Conservation (phyloP, 257 asterid species). For the Solanum bulbocastanum region DNA sequence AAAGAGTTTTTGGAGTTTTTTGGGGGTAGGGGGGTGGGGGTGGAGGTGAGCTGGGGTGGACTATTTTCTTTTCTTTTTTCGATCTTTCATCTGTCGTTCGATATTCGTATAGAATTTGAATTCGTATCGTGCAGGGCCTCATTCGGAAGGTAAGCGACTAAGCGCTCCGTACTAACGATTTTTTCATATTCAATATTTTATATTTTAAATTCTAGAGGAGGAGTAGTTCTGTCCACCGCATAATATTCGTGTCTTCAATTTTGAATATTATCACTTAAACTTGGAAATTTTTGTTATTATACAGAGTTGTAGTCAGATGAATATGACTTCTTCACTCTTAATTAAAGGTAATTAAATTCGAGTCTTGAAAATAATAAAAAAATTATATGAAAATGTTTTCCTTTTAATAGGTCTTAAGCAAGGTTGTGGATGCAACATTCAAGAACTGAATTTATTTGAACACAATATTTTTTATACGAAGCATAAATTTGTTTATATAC, state of each 20-base stretch:
- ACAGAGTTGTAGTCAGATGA: accelerated
- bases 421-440: accelerated
- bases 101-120: no score
- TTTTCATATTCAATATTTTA: no score
- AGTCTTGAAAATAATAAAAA: neutral
- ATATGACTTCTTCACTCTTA: neutral
- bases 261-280: neutral
- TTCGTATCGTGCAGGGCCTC: neutral
- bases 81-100: no score
- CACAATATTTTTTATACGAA: accelerated
- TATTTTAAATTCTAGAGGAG: neutral
- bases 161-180: no score
- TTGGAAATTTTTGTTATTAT: neutral
- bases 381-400: accelerated
- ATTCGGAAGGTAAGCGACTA: no score
- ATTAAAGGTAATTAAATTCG: neutral
- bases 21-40: neutral
- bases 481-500: neutral
- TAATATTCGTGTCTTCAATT: neutral
- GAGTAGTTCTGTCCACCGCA: no score
- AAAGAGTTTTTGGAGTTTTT: slow-evolving; percentile 8
- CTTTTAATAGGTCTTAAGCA: neutral
- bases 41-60: neutral
- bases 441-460: neutral
- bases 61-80: no score